phyloP scores from a whole-genome alignment of 2,329 filamentous ascomycete genomes.

The Pyrenochaeta sp. region DNA sequence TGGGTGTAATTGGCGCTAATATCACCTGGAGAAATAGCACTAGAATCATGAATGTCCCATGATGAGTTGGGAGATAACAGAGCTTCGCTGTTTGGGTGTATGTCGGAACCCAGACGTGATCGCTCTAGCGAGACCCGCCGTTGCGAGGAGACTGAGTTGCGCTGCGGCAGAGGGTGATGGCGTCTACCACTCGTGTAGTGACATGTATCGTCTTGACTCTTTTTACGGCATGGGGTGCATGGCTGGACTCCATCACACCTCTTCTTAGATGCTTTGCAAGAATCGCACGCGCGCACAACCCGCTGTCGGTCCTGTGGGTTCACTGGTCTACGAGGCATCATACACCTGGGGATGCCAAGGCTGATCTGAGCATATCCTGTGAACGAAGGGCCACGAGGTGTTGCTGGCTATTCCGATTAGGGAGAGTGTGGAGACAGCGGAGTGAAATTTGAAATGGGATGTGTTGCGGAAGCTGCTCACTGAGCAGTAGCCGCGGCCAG shows the following conservation, averaged over 20 bases:
- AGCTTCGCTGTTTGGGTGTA: slow-evolving; percentile 2
- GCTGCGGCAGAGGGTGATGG: slow-evolving; percentile 14
- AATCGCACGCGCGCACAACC: slow-evolving; percentile 26
- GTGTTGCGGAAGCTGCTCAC: slow-evolving; percentile 10
- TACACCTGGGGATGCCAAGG: background rate
- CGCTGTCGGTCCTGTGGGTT: slow-evolving; percentile 29
- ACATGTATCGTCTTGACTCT: slow-evolving; percentile 18
- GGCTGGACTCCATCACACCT: slow-evolving; percentile 25
- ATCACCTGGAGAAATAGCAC: slow-evolving; percentile 4
- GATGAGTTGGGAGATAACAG: slow-evolving; percentile 9
- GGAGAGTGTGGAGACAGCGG: slow-evolving; percentile 5
- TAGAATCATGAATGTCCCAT: slow-evolving; percentile 9
- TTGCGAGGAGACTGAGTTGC: slow-evolving; percentile 2
- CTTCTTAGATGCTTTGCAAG: slow-evolving; percentile 29
- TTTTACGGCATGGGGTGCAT: slow-evolving; percentile 25
- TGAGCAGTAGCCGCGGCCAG: slow-evolving; percentile 11
- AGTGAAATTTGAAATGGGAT: slow-evolving; percentile 1
- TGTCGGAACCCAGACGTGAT: background rate
- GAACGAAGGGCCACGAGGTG: background rate
- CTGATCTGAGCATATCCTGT: slow-evolving; percentile 12
- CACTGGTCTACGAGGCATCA: slow-evolving; percentile 30
- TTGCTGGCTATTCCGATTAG: too few species aligned
- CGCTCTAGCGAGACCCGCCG: background rate
- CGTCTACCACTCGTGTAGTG: slow-evolving; percentile 17
- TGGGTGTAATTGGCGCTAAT: slow-evolving; percentile 1